Percentiles rank a stretch among this genome's conserved stretches.
Conservation (phyloP, 2,329 filamentous ascomycete genomes). For the Thielaviopsis punctulata region DNA sequence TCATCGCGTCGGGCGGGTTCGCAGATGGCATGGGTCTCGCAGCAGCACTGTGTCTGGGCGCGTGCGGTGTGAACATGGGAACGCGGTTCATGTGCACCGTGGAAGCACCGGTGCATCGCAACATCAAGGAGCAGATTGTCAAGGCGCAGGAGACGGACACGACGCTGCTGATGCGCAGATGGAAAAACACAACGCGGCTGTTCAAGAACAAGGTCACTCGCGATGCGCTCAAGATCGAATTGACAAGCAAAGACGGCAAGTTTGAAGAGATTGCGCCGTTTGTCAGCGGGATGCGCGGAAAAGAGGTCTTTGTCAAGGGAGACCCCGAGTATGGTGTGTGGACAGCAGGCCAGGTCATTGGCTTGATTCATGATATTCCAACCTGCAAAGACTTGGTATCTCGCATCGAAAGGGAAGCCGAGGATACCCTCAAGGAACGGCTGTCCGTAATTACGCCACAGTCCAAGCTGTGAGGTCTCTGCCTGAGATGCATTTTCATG, state of each 20-base stretch:
- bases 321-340: constrained; percentile 87
- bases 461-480: constrained; percentile 38
- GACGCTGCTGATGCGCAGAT: constrained; percentile 68
- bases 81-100: constrained; percentile 94
- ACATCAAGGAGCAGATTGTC: constrained; percentile 89
- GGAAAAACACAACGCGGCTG: constrained; percentile 81
- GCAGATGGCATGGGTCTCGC: constrained; percentile 87
- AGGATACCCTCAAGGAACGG: constrained; percentile 44
- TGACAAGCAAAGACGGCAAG: constrained; percentile 64
- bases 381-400: constrained; percentile 52
- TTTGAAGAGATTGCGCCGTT: constrained; percentile 76
- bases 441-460: constrained; percentile 35
- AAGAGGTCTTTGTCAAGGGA: constrained; percentile 81
- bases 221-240: constrained; percentile 68
- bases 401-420: constrained; percentile 63
- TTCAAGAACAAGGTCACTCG: constrained; percentile 81
- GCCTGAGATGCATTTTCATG: neutral
- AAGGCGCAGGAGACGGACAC: constrained; percentile 81
- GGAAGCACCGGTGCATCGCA: constrained; percentile 79
- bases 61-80: constrained; percentile 95
- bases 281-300: constrained; percentile 79
- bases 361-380: constrained; percentile 68
- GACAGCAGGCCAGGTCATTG: constrained; percentile 94
- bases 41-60: constrained; percentile 75
- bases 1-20: constrained; percentile 91